Percentiles rank a stretch among this genome's conserved stretches.
These are phyloP conservation scores for Protostelium mycophagum DNA, from an alignment of 78 protist genomes.

Conservation along the genomic window DNA sequence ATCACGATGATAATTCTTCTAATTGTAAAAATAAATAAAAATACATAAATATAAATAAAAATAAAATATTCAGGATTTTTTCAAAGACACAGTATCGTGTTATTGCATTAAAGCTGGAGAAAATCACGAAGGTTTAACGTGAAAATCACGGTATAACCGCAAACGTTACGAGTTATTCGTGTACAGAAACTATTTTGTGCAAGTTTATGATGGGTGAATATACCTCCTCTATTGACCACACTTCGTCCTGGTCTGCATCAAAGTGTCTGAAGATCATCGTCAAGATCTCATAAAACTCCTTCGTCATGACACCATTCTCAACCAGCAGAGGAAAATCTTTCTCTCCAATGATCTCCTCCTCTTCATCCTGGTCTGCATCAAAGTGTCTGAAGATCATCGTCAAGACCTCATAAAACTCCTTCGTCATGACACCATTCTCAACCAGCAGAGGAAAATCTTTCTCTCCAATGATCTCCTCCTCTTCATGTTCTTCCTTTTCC, in stretches of 20 bases:
- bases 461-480: background rate
- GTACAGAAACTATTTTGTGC: too few relatives aligned
- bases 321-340: background rate
- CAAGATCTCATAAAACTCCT: background rate
- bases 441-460: background rate
- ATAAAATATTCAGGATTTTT: too few relatives aligned
- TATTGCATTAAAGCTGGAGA: too few relatives aligned
- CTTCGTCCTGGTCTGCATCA: background rate
- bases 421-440: background rate
- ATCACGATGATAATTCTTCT: too few relatives aligned
- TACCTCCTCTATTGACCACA: background rate
- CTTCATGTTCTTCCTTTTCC: background rate
- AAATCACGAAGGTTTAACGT: too few relatives aligned
- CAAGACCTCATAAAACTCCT: background rate
- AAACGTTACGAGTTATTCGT: too few relatives aligned
- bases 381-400: background rate
- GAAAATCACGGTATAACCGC: too few relatives aligned
- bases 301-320: background rate
- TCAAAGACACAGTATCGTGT: too few relatives aligned
- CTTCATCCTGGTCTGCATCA: background rate
- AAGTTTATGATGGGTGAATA: too few relatives aligned
- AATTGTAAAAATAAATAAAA: too few relatives aligned
- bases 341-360: background rate
- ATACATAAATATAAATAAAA: too few relatives aligned
- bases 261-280: background rate